These are phyloP conservation scores for Penicillium sp. DNA, from an alignment of 2,329 filamentous ascomycete species.

Conservation along the genomic window DNA sequence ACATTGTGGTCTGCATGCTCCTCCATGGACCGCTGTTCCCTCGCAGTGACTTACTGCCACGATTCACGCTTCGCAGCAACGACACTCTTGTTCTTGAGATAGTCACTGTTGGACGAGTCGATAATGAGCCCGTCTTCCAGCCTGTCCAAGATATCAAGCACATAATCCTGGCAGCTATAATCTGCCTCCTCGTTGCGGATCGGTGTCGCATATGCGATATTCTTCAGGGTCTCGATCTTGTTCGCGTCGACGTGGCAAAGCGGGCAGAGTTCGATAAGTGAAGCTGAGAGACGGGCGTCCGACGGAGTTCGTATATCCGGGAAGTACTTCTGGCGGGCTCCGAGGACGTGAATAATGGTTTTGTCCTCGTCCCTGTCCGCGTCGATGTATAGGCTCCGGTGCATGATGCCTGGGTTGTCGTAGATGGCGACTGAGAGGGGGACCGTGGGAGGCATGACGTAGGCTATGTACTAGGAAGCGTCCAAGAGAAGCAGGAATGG, in stretches of 20 bases:
- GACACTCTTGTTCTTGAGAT: no score
- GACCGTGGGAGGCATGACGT: background rate
- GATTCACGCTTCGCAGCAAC: background rate
- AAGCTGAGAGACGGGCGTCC: background rate
- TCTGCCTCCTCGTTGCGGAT: background rate
- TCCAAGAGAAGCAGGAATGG: no score
- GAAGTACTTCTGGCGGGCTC: slow-evolving; percentile 1
- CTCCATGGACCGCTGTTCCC: no score
- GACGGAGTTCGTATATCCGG: background rate
- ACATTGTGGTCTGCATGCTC: no score
- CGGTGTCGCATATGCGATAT: background rate
- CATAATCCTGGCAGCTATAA: slow-evolving; percentile 1
- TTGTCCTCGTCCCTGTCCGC: background rate
- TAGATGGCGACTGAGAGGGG: background rate
- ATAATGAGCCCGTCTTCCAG: background rate
- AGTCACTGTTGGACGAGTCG: no score
- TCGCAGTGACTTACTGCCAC: no score
- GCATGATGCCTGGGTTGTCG: slow-evolving; percentile 6
- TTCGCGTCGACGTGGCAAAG: background rate
- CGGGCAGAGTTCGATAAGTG: background rate
- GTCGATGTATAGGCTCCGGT: slow-evolving; percentile 4
- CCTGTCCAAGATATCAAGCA: background rate
- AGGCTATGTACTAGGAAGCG: no score
- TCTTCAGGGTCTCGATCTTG: background rate
- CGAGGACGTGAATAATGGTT: background rate